Evolutionary conservation across 169 alveolate genomes (phyloP).

Genomic region (Pseudocohnilembus persalinus): DNA sequence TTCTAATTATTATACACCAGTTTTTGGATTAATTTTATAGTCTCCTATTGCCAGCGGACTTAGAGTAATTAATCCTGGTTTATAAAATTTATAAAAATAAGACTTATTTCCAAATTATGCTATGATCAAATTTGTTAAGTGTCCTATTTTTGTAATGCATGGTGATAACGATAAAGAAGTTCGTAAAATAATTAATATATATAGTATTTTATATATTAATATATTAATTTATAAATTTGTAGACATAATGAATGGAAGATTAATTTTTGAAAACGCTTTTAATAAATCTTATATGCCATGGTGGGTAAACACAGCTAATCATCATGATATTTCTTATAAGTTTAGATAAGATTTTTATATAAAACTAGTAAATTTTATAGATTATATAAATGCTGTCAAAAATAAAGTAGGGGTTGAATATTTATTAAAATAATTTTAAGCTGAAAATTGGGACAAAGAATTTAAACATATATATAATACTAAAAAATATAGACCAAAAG

Average conservation of each 20-base stretch:
- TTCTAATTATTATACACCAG: neutral
- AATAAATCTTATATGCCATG: neutral
- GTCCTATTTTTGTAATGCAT: neutral
- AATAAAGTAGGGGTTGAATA: neutral
- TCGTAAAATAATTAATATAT: neutral
- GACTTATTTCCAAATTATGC: neutral
- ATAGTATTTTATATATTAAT: too few species aligned
- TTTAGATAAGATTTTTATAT: neutral
- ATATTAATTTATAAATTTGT: too few species aligned
- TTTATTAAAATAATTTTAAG: neutral
- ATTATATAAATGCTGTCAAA: too few species aligned
- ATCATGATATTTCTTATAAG: neutral
- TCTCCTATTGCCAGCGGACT: neutral
- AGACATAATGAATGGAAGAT: neutral
- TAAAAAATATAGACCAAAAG: neutral
- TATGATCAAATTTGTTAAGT: neutral
- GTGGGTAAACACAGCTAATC: neutral
- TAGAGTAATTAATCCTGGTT: neutral
- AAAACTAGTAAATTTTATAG: too few species aligned
- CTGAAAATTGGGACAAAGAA: neutral
- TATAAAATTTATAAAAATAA: too few species aligned
- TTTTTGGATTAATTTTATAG: neutral
- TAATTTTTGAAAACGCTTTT: neutral
- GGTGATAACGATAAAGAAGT: neutral
- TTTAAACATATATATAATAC: neutral